Evolutionary conservation across 2,329 filamentous ascomycete species (phyloP), one percentile per base, ranked within the genome.

Genomic region (Fusarium armeniacum): DNA sequence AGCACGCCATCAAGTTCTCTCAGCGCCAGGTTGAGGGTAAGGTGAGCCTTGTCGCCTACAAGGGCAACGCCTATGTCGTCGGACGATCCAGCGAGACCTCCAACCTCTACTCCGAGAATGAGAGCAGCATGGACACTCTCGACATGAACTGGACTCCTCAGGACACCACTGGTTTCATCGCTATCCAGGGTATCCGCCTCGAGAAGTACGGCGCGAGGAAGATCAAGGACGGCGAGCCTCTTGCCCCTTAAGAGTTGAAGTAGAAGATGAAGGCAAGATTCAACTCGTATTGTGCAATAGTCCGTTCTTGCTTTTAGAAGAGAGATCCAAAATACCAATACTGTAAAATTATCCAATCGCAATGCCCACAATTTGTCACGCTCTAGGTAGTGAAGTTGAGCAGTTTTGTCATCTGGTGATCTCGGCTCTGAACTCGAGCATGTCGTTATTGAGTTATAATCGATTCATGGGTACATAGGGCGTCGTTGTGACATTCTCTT

Each of bases 101-200:
- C 73, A 87, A 86, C 76, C 81, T 88, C 9, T 87, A 87, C 80
- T 81, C 77, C 16, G 81, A 83, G 74, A 77, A 83, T 46, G 80
- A 87, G 62, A 80, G 81, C 2, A 82, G 78, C 58, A 87, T 87
- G 54, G 85, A 77, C 70, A 83, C 82, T 76, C 83, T 90, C 77
- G 86, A 66, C 73, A 87, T 86, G 80, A 84, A 84, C 74, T 90
- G 91, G 83, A 85, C 85, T 67, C 86, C 83, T 71, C 92, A 92
- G 90, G 91, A 93, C 77, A 88, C 89, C 71, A 86, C 76, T 15
- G 85, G 85, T 28, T 90, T 90, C 76, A 89, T 95, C 76, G 85
- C 45, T 81, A 69, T 69, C 16, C 47, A 65, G 16, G 41, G 32
- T 28, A 69, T 69, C 44, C 52, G 56, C 7, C 52, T 91, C 51